These are phyloP conservation scores for Fusarium nurragi DNA, from an alignment of 2,329 filamentous ascomycete genomes.

Conservation along the genomic window DNA sequence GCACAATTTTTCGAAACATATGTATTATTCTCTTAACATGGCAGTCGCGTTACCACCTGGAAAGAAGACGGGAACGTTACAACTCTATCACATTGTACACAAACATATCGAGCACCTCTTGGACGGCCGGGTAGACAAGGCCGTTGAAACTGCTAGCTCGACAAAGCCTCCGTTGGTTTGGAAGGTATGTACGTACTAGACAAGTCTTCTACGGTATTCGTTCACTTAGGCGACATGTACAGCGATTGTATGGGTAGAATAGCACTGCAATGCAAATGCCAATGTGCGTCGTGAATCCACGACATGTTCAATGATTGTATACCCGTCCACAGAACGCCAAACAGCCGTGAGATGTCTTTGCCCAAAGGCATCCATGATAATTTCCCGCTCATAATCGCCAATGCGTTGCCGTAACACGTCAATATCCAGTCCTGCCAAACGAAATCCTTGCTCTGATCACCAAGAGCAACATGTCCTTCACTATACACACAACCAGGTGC, in stretches of 20 bases:
- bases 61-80: too few species aligned
- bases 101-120: too few species aligned
- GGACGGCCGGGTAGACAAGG: too few species aligned
- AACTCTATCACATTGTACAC: too few species aligned
- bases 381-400: constrained; percentile 9
- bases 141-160: too few species aligned
- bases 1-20: too few species aligned
- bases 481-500: background rate
- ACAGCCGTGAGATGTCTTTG: background rate
- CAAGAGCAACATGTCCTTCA: too few species aligned
- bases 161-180: too few species aligned
- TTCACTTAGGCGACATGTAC: background rate
- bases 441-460: background rate
- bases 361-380: background rate
- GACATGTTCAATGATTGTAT: background rate
- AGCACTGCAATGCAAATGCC: background rate
- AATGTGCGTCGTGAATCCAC: background rate
- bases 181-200: too few species aligned
- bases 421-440: constrained; percentile 12
- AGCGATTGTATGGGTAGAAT: background rate
- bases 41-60: too few species aligned
- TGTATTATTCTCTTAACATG: too few species aligned
- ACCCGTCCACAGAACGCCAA: constrained; percentile 29
- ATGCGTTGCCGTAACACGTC: constrained; percentile 10
- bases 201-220: background rate